Percentiles rank a stretch among this genome's conserved stretches.
phyloP scores from a whole-genome alignment of 805 yeast species.

The Maudiozyma barnettii region DNA sequence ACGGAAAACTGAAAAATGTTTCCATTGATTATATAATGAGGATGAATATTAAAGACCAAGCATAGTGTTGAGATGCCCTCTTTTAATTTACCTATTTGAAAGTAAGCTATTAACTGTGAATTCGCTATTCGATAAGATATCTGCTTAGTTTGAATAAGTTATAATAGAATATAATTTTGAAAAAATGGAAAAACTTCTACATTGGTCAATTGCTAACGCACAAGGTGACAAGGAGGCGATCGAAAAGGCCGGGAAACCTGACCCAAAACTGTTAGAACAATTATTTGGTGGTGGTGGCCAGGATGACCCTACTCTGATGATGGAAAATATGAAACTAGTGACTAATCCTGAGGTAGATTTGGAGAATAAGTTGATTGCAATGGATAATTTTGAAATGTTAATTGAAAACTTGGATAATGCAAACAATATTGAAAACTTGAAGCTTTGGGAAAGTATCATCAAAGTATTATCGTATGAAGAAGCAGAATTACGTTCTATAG shows the following conservation, averaged over 20 bases:
- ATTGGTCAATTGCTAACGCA: slow-evolving; percentile 84
- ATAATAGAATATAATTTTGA: neutral
- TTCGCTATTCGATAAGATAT: no score
- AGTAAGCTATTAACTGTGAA: no score
- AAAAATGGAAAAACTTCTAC: slow-evolving; percentile 76
- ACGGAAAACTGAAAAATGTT: no score
- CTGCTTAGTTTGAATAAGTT: no score
- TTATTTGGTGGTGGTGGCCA: slow-evolving; percentile 64
- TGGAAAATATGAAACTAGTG: slow-evolving; percentile 56
- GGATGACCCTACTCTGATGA: slow-evolving; percentile 87
- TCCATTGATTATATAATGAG: no score
- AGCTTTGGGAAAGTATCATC: slow-evolving; percentile 71
- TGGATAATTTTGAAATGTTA: slow-evolving; percentile 88
- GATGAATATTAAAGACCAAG: no score
- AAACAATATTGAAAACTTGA: slow-evolving; percentile 74
- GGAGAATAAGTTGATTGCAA: slow-evolving; percentile 62
- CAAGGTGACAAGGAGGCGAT: slow-evolving; percentile 63
- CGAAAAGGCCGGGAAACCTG: slow-evolving; percentile 56
- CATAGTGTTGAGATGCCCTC: no score
- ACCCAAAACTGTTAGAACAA: slow-evolving; percentile 69
- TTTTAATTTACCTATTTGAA: no score
- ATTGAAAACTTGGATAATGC: slow-evolving; percentile 93
- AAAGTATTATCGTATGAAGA: slow-evolving; percentile 38
- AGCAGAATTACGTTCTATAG: slow-evolving; percentile 41
- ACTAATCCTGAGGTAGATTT: slow-evolving; percentile 46